Percentiles rank a stretch among this genome's conserved stretches.
These are phyloP conservation scores for Fraxinus xanthoxyloides DNA, from an alignment of 305 asterid genomes.

Conservation along the genomic window DNA sequence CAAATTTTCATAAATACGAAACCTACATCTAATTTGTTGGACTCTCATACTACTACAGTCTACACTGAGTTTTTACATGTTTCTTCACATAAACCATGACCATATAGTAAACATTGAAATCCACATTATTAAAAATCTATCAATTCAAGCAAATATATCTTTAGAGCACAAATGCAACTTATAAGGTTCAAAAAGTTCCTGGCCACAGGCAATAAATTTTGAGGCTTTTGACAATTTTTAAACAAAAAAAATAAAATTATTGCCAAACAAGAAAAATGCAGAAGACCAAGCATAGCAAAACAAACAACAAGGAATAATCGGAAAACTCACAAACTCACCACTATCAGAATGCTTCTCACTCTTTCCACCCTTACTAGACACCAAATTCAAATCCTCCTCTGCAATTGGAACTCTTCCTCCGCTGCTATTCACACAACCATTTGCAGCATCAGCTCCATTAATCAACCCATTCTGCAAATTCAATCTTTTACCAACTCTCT, in stretches of 20 bases:
- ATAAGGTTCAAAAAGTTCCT: not conserved
- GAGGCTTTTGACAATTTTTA: not conserved
- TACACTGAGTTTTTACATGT: not conserved
- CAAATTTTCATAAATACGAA: too few species aligned
- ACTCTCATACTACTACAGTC: not conserved
- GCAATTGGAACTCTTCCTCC: slow-evolving; percentile 21
- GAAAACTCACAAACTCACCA: slow-evolving; percentile 50
- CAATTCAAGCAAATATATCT: not conserved
- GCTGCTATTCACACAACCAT: slow-evolving; percentile 7
- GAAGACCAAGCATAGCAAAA: not conserved
- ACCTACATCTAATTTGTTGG: not conserved
- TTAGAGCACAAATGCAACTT: not conserved
- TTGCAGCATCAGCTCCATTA: slow-evolving; percentile 34
- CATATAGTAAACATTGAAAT: not conserved
- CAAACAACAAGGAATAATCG: not conserved
- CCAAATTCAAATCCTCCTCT: slow-evolving; percentile 30
- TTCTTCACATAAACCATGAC: not conserved
- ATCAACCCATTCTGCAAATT: slow-evolving; percentile 38
- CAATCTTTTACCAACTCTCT: slow-evolving; percentile 29
- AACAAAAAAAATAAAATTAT: not conserved
- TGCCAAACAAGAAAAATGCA: not conserved
- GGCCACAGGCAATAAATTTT: not conserved
- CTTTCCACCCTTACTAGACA: slow-evolving; percentile 36
- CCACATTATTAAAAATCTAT: not conserved
- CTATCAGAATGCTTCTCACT: slow-evolving; percentile 43